Conservation (phyloP, 2,329 filamentous ascomycete species). For the Ophiostoma tasmaniense region DNA sequence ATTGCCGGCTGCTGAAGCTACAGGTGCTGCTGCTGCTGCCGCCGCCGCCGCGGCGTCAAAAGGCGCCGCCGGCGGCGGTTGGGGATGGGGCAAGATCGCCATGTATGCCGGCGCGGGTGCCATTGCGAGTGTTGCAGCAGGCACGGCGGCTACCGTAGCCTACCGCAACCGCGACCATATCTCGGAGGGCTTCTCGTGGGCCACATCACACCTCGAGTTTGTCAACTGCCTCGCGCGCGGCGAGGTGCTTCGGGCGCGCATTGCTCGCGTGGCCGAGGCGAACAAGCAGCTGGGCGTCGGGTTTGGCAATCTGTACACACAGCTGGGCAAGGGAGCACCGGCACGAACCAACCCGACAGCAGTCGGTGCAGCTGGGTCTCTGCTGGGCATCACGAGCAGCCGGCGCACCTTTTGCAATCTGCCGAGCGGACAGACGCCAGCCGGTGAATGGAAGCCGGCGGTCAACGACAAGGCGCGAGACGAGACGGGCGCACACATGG, state of each 20-base stretch:
- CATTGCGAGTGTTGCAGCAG: slow-evolving; percentile 45
- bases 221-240: slow-evolving; percentile 80
- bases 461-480: slow-evolving; percentile 73
- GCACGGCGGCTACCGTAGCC: slow-evolving; percentile 73
- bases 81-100: slow-evolving; percentile 82
- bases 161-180: slow-evolving; percentile 81
- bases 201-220: slow-evolving; percentile 84
- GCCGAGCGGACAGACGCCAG: slow-evolving; percentile 38
- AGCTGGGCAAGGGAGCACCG: slow-evolving; percentile 55
- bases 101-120: slow-evolving; percentile 79
- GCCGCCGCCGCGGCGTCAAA: slow-evolving; percentile 17
- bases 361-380: not conserved
- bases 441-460: slow-evolving; percentile 57
- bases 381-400: slow-evolving; percentile 1
- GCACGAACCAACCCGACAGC: not conserved
- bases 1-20: not conserved
- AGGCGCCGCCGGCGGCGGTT: slow-evolving; percentile 30
- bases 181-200: slow-evolving; percentile 68
- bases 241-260: slow-evolving; percentile 68
- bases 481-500: slow-evolving; percentile 73
- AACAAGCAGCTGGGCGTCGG: slow-evolving; percentile 59
- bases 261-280: slow-evolving; percentile 58
- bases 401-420: slow-evolving; percentile 79
- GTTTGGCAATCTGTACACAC: slow-evolving; percentile 81
- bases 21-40: slow-evolving; percentile 15